Conservation (phyloP, 352 stramenopile species). For the Phytophthora idaei region DNA sequence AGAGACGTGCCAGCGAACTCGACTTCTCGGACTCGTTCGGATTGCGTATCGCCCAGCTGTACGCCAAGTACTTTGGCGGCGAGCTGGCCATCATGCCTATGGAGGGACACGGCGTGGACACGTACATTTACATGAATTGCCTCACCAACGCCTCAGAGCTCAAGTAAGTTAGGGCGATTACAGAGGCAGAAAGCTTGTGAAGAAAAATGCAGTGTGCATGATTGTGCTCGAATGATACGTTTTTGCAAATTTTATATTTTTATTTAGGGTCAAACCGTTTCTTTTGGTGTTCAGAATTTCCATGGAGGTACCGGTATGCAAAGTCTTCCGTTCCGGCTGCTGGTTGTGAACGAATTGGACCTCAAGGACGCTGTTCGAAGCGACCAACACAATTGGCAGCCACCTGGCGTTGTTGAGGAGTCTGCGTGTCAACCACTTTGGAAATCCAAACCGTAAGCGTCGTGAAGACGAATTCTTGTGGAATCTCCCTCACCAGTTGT, state of each 20-base stretch:
- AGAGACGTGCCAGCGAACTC: slow-evolving; percentile 64
- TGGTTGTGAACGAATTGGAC: slow-evolving; percentile 34
- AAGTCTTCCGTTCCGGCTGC: slow-evolving; percentile 32
- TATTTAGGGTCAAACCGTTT: slow-evolving; percentile 2
- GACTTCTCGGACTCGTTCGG: slow-evolving; percentile 87
- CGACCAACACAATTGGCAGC: slow-evolving; percentile 6
- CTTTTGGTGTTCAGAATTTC: not conserved
- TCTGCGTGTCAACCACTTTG: slow-evolving; percentile 12
- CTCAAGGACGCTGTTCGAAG: slow-evolving; percentile 15
- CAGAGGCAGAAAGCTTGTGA: not conserved
- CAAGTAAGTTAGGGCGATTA: slow-evolving; percentile 47
- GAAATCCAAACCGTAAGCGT: slow-evolving; percentile 30
- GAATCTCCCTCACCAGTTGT: not conserved
- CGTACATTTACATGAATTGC: slow-evolving; percentile 91
- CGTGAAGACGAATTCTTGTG: not conserved
- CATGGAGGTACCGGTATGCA: slow-evolving; percentile 9
- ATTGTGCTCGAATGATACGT: not conserved
- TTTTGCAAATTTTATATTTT: too few species aligned
- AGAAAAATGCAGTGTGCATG: slow-evolving; percentile 24
- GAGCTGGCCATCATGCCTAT: slow-evolving; percentile 99
- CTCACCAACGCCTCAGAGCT: slow-evolving; percentile 76
- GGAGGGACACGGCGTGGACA: slow-evolving; percentile 98
- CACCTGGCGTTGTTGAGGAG: slow-evolving; percentile 24
- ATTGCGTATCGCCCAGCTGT: slow-evolving; percentile 91
- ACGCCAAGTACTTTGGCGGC: slow-evolving; percentile 98